Evolutionary conservation across 257 asterid genomes (phyloP).

Genomic region (Rauvolfia tetraphylla): DNA sequence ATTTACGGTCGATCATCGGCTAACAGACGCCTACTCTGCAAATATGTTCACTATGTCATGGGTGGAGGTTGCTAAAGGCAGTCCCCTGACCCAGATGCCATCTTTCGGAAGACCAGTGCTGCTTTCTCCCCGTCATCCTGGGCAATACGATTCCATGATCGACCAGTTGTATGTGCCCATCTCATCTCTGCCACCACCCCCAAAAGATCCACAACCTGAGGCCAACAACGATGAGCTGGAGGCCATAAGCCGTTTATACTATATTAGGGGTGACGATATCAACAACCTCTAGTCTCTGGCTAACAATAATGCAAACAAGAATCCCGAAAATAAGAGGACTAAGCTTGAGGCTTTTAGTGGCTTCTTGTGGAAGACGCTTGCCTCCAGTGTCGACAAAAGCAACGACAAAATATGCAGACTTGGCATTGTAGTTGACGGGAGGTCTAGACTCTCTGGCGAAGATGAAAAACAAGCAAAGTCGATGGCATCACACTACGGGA

Average conservation of each 20-base stretch:
- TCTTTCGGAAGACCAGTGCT: constrained; percentile 56
- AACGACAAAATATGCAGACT: constrained; percentile 25
- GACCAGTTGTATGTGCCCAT: constrained; percentile 33
- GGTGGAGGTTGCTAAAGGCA: constrained; percentile 47
- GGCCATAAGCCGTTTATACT: constrained; percentile 53
- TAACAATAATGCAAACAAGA: constrained; percentile 17
- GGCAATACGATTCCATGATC: constrained; percentile 28
- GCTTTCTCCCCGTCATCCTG: constrained; percentile 42
- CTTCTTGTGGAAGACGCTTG: constrained; percentile 56
- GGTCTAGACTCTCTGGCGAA: constrained; percentile 34
- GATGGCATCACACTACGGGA: constrained; percentile 47
- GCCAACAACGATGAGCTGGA: constrained; percentile 8
- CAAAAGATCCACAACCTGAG: background rate
- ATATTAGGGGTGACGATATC: constrained; percentile 35
- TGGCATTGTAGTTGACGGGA: constrained; percentile 62
- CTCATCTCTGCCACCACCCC: constrained; percentile 22
- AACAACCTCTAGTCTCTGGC: constrained; percentile 38
- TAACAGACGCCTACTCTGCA: constrained; percentile 69
- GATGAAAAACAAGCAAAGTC: constrained; percentile 18
- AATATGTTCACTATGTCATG: constrained; percentile 61
- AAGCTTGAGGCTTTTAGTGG: constrained; percentile 59
- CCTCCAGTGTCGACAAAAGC: constrained; percentile 10
- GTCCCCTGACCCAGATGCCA: constrained; percentile 36
- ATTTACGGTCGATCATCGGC: constrained; percentile 57
- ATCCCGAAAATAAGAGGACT: constrained; percentile 14